Conservation (phyloP, 2,329 filamentous ascomycete genomes). For the Lachnellula hyalina region DNA sequence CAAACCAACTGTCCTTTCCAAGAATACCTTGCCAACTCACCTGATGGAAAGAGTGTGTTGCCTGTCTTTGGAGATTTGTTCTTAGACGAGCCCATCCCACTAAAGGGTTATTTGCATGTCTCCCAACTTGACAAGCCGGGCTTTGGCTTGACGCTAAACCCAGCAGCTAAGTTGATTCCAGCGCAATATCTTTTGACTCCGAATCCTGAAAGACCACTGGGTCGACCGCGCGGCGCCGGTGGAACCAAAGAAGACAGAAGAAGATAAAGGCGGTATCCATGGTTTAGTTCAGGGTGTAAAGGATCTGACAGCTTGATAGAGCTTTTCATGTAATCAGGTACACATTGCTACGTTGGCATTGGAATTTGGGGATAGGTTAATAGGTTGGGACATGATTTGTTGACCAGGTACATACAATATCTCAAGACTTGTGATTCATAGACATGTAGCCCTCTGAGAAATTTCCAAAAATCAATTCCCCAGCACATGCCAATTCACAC, state of each 20-base stretch:
- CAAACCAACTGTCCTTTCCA: conserved; percentile 93
- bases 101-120: conserved; percentile 73
- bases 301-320: conserved; percentile 17
- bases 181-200: conserved; percentile 69
- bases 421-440: not conserved
- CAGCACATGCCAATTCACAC: too few species aligned
- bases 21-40: conserved; percentile 90
- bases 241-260: conserved; percentile 3
- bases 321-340: not conserved
- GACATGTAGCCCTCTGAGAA: too few species aligned
- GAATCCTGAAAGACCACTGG: conserved; percentile 45
- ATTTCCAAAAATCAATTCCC: too few species aligned
- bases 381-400: not conserved
- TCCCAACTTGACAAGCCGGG: conserved; percentile 81
- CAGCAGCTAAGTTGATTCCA: conserved; percentile 68
- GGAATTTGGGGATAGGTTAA: not conserved
- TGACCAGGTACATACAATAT: not conserved
- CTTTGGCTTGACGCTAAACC: conserved; percentile 84
- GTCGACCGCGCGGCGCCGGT: conserved; percentile 16
- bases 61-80: conserved; percentile 93
- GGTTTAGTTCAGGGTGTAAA: conserved; percentile 22
- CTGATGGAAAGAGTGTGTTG: conserved; percentile 82
- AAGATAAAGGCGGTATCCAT: conserved; percentile 31
- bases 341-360: not conserved
- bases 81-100: conserved; percentile 82